Evolutionary conservation across 169 alveolate genomes (phyloP).

Genomic region (Cryptosporidium sp.): DNA sequence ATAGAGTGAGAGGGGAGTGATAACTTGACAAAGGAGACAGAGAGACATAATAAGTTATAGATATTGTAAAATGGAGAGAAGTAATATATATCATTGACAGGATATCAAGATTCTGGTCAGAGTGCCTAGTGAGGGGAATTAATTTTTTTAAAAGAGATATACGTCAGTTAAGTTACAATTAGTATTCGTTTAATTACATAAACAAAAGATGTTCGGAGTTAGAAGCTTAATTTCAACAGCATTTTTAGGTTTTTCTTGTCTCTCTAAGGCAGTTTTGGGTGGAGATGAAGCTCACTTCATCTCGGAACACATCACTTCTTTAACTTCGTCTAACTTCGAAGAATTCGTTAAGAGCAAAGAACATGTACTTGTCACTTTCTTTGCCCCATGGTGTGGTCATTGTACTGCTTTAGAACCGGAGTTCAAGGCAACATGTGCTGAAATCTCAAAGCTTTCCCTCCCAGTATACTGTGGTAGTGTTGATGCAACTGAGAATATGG

Average conservation of each 20-base stretch:
- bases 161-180: neutral
- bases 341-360: constrained; percentile 83
- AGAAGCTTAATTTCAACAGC: constrained; percentile 28
- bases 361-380: constrained; percentile 88
- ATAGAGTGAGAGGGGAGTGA: constrained; percentile 34
- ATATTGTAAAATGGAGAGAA: neutral
- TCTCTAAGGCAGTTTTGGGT: constrained; percentile 15
- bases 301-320: constrained; percentile 59
- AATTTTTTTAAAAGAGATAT: neutral
- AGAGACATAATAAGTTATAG: constrained; percentile 27
- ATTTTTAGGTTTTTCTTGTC: constrained; percentile 33
- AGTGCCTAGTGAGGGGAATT: neutral
- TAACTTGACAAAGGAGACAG: constrained; percentile 29
- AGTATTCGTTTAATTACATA: neutral
- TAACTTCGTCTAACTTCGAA: constrained; percentile 86
- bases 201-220: constrained; percentile 35
- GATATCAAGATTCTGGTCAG: constrained; percentile 2
- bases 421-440: constrained; percentile 88
- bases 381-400: constrained; percentile 96
- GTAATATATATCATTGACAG: neutral
- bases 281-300: constrained; percentile 73
- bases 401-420: constrained; percentile 94
- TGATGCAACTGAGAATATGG: constrained; percentile 86
- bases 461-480: constrained; percentile 85
- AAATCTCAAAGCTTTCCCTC: constrained; percentile 77